These are phyloP conservation scores for Gracilaria domingensis DNA, from an alignment of 23 red algal species.

Conservation along the genomic window DNA sequence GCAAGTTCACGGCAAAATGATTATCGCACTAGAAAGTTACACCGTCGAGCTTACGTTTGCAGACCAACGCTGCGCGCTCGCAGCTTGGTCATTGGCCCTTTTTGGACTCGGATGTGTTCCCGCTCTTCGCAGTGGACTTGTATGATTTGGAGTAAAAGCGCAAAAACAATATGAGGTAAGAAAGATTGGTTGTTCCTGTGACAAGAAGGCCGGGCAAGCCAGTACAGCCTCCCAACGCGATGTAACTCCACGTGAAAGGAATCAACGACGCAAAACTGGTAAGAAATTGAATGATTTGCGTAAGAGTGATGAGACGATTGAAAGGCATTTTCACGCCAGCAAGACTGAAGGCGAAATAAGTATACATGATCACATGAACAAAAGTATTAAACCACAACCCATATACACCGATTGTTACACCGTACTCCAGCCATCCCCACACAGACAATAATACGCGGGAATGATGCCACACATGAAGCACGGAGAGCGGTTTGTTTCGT, in stretches of 20 bases:
- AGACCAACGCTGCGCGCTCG: too few relatives aligned
- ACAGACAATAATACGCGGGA: conserved; percentile 80
- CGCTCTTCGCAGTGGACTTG: not conserved
- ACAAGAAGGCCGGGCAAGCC: conserved; percentile 81
- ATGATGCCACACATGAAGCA: conserved; percentile 98
- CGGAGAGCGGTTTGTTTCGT: conserved; percentile 72
- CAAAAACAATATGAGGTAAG: conserved; percentile 93
- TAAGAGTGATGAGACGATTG: conserved; percentile 77
- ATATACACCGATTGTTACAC: conserved; percentile 68
- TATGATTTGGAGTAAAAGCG: conserved; percentile 89
- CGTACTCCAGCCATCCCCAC: conserved; percentile 85
- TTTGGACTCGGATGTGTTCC: not conserved
- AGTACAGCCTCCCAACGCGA: conserved; percentile 20
- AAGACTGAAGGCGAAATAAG: conserved; percentile 78
- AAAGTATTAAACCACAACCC: conserved; percentile 93
- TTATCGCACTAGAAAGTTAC: not conserved
- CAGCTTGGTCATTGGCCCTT: not conserved
- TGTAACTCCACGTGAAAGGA: conserved; percentile 52
- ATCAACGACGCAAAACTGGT: conserved; percentile 83
- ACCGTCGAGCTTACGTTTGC: too few relatives aligned
- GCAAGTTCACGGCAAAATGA: not conserved
- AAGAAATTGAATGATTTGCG: conserved; percentile 96
- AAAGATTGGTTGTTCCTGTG: conserved; percentile 75
- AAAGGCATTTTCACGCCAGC: conserved; percentile 42
- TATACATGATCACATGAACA: conserved; percentile 95